A percentile compares a stretch with the other conserved stretches of the same genome.
Evolutionary conservation across 345 rosid genomes (phyloP).

Genomic region (Reutealis trisperma): DNA sequence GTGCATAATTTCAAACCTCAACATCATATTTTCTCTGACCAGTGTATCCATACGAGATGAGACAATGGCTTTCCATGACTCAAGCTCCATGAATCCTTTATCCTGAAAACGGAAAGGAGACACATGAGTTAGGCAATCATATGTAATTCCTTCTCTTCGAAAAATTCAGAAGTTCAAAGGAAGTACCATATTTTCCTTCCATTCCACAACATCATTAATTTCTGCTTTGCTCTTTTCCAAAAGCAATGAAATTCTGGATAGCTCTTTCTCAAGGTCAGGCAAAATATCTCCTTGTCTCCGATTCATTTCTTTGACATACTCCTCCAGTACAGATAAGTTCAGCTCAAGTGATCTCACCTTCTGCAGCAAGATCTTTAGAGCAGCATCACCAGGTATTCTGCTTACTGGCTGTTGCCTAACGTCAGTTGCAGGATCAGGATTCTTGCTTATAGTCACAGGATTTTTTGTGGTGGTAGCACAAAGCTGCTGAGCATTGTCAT

Average conservation of each 20-base stretch:
- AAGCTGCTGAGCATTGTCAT: conserved; percentile 37
- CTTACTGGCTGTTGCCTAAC: conserved; percentile 60
- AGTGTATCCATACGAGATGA: conserved; percentile 59
- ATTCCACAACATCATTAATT: conserved; percentile 49
- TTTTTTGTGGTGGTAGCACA: conserved; percentile 33
- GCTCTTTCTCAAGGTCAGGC: conserved; percentile 61
- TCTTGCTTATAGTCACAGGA: conserved; percentile 28
- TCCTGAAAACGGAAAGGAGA: conserved; percentile 44
- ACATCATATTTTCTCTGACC: conserved; percentile 54
- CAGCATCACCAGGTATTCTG: conserved; percentile 64
- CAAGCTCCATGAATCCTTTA: conserved; percentile 46
- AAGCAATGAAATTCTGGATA: conserved; percentile 46
- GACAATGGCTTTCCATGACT: conserved; percentile 64
- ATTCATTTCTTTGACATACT: conserved; percentile 65
- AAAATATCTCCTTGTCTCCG: conserved; percentile 51
- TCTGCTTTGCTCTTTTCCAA: conserved; percentile 60
- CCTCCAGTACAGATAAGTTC: conserved; percentile 73
- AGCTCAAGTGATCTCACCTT: conserved; percentile 76
- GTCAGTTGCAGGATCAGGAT: conserved; percentile 61
- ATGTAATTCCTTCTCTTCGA: not conserved
- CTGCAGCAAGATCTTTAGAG: conserved; percentile 88
- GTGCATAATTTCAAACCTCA: conserved; percentile 57
- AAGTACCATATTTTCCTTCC: conserved; percentile 69
- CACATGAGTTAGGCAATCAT: not conserved
- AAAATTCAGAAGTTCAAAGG: not conserved